These are phyloP conservation scores for Cylindrotheca fusiformis DNA, from an alignment of 108 stramenopile species.

Conservation along the genomic window DNA sequence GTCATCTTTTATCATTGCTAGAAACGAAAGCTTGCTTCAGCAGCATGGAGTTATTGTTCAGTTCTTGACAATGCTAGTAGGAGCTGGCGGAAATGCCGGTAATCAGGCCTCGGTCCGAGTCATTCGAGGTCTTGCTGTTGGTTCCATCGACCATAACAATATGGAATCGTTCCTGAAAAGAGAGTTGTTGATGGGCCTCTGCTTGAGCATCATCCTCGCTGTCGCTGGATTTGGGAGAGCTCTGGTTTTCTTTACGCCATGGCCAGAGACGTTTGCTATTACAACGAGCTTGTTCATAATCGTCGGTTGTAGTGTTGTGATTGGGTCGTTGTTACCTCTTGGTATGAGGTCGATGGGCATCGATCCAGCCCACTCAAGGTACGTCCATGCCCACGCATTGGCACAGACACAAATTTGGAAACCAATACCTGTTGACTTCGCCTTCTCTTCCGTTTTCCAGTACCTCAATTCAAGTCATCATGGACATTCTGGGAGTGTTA, in stretches of 20 bases:
- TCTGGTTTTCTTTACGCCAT: conserved; percentile 56
- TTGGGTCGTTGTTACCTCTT: conserved; percentile 81
- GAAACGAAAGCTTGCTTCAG: conserved; percentile 78
- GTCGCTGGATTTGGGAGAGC: conserved; percentile 73
- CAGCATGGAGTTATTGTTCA: conserved; percentile 83
- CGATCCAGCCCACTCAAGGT: conserved; percentile 76
- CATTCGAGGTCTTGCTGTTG: conserved; percentile 79
- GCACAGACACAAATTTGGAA: too few species aligned
- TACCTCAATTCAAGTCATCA: conserved; percentile 90
- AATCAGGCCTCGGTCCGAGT: conserved; percentile 92
- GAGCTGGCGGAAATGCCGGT: conserved; percentile 89
- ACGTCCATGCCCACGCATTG: background rate
- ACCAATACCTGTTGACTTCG: too few species aligned
- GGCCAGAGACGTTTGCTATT: conserved; percentile 72
- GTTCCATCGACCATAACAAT: conserved; percentile 48
- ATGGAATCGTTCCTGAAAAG: conserved; percentile 35
- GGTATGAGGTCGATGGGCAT: conserved; percentile 70
- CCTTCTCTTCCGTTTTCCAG: too few species aligned
- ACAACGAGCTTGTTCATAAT: conserved; percentile 71
- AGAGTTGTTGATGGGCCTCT: conserved; percentile 66
- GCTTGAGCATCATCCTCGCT: conserved; percentile 56
- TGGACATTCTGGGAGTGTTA: conserved; percentile 90
- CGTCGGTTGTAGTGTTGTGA: conserved; percentile 68
- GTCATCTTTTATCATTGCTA: conserved; percentile 80
- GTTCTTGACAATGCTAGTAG: conserved; percentile 93